Conservation (phyloP, 306 rosid species). For the Rosa rugosa region DNA sequence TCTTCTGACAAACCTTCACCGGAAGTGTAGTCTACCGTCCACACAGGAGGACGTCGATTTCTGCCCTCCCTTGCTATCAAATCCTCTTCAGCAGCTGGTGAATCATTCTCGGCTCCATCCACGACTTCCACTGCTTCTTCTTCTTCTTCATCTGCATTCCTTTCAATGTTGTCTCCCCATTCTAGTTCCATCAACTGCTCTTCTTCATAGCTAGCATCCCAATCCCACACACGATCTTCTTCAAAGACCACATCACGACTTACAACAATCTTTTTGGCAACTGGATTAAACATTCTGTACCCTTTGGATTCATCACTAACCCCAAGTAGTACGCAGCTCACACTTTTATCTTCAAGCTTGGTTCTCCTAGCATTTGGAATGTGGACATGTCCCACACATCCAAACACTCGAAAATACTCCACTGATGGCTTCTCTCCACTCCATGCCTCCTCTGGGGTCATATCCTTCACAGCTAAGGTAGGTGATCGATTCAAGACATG, state of each 20-base stretch:
- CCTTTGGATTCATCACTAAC: too few species aligned
- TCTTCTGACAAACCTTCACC: neutral
- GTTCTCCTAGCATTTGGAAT: neutral
- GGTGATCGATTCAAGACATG: neutral
- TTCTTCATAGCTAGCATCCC: neutral
- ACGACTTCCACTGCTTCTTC: neutral
- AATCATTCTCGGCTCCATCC: neutral
- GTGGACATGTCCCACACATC: neutral
- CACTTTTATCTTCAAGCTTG: too few species aligned
- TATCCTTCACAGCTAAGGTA: too few species aligned
- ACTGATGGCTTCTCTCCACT: neutral
- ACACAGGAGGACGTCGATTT: neutral
- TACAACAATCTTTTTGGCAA: neutral
- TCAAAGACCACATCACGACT: neutral
- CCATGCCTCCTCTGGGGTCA: neutral
- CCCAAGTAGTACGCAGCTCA: too few species aligned
- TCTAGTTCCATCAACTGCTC: neutral
- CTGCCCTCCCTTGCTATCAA: neutral
- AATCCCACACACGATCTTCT: neutral
- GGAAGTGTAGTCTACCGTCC: neutral
- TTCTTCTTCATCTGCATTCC: neutral
- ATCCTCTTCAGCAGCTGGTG: neutral
- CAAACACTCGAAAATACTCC: neutral
- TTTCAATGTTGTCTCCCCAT: neutral
- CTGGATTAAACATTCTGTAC: too few species aligned